Percentiles rank a stretch among this genome's conserved stretches.
phyloP scores from a whole-genome alignment of 768 basidiomycete genomes.

The Multifurca ochricompacta region DNA sequence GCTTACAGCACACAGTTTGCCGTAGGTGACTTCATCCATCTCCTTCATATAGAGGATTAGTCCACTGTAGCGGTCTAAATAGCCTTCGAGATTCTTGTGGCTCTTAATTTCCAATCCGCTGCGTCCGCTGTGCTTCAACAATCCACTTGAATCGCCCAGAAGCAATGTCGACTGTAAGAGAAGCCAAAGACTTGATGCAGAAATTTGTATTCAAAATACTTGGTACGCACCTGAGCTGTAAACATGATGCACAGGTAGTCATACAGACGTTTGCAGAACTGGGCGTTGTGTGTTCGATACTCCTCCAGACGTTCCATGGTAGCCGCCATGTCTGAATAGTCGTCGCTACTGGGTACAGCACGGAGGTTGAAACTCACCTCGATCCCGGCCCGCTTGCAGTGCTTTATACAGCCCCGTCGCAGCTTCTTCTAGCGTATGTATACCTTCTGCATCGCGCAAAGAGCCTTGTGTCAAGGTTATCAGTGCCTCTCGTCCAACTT shows the following conservation, averaged over 20 bases:
- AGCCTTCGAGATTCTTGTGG: slow-evolving; percentile 74
- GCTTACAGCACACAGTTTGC: slow-evolving; percentile 82
- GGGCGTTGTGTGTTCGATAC: slow-evolving; percentile 80
- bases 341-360: background rate
- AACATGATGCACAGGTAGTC: slow-evolving; percentile 92
- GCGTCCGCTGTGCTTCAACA: slow-evolving; percentile 36
- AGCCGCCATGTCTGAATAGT: slow-evolving; percentile 79
- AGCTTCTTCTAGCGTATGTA: slow-evolving; percentile 73
- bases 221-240: slow-evolving; percentile 64
- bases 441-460: slow-evolving; percentile 68
- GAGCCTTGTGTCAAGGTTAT: slow-evolving; percentile 82
- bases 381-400: slow-evolving; percentile 80
- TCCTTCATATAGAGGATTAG: slow-evolving; percentile 90
- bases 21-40: slow-evolving; percentile 88
- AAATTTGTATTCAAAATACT: background rate
- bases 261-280: slow-evolving; percentile 87
- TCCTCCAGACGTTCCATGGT: slow-evolving; percentile 90
- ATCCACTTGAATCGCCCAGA: slow-evolving; percentile 53
- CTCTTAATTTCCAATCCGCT: slow-evolving; percentile 42
- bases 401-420: slow-evolving; percentile 92
- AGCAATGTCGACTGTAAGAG: slow-evolving; percentile 54
- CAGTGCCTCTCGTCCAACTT: slow-evolving; percentile 76
- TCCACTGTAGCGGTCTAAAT: slow-evolving; percentile 83
- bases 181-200: background rate
- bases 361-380: slow-evolving; percentile 44